Percentiles rank a stretch among this genome's conserved stretches.
Evolutionary conservation across 2,329 filamentous ascomycete genomes (phyloP).

Genomic region (Ophiocordyceps sinensis): DNA sequence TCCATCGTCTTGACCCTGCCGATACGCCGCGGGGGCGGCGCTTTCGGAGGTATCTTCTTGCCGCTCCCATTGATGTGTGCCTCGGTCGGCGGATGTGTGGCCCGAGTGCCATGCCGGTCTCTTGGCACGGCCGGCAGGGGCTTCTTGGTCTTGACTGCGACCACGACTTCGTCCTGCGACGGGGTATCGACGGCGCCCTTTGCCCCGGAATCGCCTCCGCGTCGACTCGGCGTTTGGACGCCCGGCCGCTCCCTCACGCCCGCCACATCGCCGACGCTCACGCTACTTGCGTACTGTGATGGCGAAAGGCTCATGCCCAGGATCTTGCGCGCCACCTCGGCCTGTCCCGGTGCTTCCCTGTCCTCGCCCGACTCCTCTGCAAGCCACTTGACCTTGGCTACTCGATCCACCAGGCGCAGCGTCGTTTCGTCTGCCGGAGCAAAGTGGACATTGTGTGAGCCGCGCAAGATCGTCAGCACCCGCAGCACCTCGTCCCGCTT

Average conservation of each 20-base stretch:
- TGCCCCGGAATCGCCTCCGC: slow-evolving; percentile 14
- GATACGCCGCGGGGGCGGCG: slow-evolving; percentile 29
- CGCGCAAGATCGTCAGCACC: slow-evolving; percentile 55
- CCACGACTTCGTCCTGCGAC: slow-evolving; percentile 8
- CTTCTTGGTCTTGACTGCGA: slow-evolving; percentile 25
- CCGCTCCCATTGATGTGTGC: slow-evolving; percentile 12
- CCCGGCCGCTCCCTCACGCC: slow-evolving; percentile 70
- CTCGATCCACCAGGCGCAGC: slow-evolving; percentile 60
- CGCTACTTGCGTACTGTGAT: slow-evolving; percentile 51
- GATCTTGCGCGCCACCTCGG: slow-evolving; percentile 40
- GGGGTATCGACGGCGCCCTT: slow-evolving; percentile 5
- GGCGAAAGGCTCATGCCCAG: slow-evolving; percentile 59
- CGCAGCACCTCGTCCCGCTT: slow-evolving; percentile 74
- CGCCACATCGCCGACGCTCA: slow-evolving; percentile 67
- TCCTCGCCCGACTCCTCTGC: slow-evolving; percentile 24
- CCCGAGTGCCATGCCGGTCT: slow-evolving; percentile 38
- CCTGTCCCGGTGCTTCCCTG: slow-evolving; percentile 18
- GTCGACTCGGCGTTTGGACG: slow-evolving; percentile 64
- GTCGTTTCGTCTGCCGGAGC: slow-evolving; percentile 72
- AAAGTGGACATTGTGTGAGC: slow-evolving; percentile 57
- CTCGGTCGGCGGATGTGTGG: slow-evolving; percentile 17
- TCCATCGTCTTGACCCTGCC: slow-evolving; percentile 25
- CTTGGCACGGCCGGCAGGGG: slow-evolving; percentile 39
- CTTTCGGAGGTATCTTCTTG: slow-evolving; percentile 30
- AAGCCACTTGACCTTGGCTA: slow-evolving; percentile 58